Base-by-base conservation (phyloP, 1,284 basidiomycete species). In the Microbotryum scabiosae region DNA sequence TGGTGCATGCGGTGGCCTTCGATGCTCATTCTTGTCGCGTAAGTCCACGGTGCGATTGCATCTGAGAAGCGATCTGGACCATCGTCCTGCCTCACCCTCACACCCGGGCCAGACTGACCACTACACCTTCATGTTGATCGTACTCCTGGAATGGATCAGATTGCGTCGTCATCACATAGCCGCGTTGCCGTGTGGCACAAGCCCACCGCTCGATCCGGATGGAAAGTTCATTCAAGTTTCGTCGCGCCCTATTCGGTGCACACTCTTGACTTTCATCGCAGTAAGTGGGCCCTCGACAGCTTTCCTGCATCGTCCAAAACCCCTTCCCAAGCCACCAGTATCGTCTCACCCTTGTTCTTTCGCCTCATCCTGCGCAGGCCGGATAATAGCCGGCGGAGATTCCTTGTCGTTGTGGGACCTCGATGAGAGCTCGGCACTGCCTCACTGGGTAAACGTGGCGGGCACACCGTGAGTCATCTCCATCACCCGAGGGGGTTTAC, bases 141-240 rank as follows among this genome's bases (percentile, higher is more conserved):
- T 41, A 18, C 36, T 14, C 12, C 12, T 41, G 14, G 16, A 41
- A 41, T 41, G 36, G 16, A 6, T 41, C 56, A 70, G 69, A 63
- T 70, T 30, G 66, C 66, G 5, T 66, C 69, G 5, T 54, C 59
- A 7, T 69, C 64, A 6, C 28, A 55, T 6, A 55, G 62, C 2
- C 30, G 61, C 2, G 55, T 70, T n/a, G 69, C 62, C 1, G 53
- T 69, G 4, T 70, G 68, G 68, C 41, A 56, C 14, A 54, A 54
- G 52, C 36, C 60, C 5, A 46, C n/a, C 12, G 43, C 56, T 14
- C 28, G 49, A 8, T 32, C 54, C 16, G 76, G 78, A 8, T 89
- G 86, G 85, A 81, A 83, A 48, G 80, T 90, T 5, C 88, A 90
- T 73, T 90, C 89, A 3, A 85, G 86, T 21, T 79, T 90, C 12